Conservation (phyloP, 2,329 filamentous ascomycete species). For the Xylariaceae sp. region DNA sequence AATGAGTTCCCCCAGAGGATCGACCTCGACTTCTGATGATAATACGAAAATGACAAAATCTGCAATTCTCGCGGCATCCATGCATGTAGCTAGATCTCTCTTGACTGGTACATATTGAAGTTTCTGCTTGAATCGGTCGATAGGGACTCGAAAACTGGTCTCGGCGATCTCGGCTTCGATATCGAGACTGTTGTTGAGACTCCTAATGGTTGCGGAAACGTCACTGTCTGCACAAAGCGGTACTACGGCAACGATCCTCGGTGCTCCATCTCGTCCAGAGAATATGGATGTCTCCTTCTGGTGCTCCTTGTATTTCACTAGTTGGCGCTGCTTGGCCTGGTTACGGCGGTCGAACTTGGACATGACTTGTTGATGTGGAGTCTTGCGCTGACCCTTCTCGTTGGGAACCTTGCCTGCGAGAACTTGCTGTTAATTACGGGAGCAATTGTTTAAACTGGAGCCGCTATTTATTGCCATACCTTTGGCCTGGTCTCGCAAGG, state of each 20-base stretch:
- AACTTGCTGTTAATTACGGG: slow-evolving; percentile 12
- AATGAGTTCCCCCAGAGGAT: slow-evolving; percentile 81
- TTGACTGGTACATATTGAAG: slow-evolving; percentile 80
- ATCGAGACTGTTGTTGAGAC: slow-evolving; percentile 79
- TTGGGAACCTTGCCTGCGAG: slow-evolving; percentile 72
- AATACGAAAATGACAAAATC: slow-evolving; percentile 90
- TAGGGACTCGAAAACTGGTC: slow-evolving; percentile 64
- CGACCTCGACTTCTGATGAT: slow-evolving; percentile 81
- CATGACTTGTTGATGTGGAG: slow-evolving; percentile 94
- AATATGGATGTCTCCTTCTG: slow-evolving; percentile 80
- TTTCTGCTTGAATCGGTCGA: slow-evolving; percentile 95
- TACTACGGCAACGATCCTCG: slow-evolving; percentile 84
- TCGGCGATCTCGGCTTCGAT: slow-evolving; percentile 67
- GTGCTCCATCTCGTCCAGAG: slow-evolving; percentile 81
- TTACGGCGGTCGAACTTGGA: slow-evolving; percentile 95
- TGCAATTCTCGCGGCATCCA: slow-evolving; percentile 85
- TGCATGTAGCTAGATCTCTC: slow-evolving; percentile 72
- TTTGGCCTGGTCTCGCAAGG: slow-evolving; percentile 82
- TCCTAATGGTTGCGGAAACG: slow-evolving; percentile 65
- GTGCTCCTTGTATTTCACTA: slow-evolving; percentile 82
- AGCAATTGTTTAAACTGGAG: slow-evolving; percentile 13
- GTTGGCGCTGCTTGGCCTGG: slow-evolving; percentile 87
- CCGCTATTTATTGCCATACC: slow-evolving; percentile 51
- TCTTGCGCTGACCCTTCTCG: slow-evolving; percentile 77
- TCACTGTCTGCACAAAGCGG: slow-evolving; percentile 78